Evolutionary conservation across 331 rosid genomes (phyloP).

Genomic region (Dryas integrifolia): DNA sequence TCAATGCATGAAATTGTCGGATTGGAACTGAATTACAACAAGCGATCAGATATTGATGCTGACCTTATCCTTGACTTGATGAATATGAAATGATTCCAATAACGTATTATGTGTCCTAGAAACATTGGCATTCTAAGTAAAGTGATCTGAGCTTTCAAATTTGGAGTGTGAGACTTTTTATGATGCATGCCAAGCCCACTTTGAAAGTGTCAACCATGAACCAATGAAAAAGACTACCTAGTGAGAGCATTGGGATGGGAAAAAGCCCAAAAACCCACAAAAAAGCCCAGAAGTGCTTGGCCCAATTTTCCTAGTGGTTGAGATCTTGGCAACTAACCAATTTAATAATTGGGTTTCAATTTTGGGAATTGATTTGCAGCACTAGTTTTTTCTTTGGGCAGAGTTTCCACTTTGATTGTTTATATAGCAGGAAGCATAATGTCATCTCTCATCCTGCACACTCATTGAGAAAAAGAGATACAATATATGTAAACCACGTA

Average conservation of each 20-base stretch:
- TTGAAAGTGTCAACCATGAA: not conserved
- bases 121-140: not conserved
- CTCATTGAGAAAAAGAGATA: too few species aligned
- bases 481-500: too few species aligned
- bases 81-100: not conserved
- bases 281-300: not conserved
- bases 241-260: not conserved
- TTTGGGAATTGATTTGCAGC: not conserved
- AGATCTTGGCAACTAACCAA: not conserved
- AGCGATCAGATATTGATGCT: not conserved
- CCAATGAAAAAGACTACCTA: not conserved
- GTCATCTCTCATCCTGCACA: not conserved
- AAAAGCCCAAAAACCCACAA: not conserved
- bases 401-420: not conserved
- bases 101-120: not conserved
- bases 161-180: not conserved
- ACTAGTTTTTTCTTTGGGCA: not conserved
- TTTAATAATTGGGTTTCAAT: not conserved
- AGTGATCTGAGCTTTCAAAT: not conserved
- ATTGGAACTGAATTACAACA: constrained; percentile 14
- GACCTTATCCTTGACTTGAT: constrained; percentile 6
- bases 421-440: not conserved
- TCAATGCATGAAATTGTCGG: constrained; percentile 4
- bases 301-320: not conserved
- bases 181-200: not conserved